A percentile compares a stretch with the other conserved stretches of the same genome.
Conservation (phyloP, 768 basidiomycete genomes). For the Xerocomellus dryophilus region DNA sequence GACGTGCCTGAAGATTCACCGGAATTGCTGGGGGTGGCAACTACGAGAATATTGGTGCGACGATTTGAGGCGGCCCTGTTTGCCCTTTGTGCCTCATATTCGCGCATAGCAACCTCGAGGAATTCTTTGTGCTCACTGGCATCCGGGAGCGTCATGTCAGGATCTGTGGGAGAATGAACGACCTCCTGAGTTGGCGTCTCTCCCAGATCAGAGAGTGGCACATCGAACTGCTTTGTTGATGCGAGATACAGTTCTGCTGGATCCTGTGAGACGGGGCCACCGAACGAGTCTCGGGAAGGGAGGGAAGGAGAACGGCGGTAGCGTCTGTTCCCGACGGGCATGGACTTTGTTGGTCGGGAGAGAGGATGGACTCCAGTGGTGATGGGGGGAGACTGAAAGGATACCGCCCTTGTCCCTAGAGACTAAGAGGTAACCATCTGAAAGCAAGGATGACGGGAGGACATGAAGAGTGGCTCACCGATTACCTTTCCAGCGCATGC, state of each 20-base stretch:
- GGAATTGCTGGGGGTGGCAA: conserved; percentile 49
- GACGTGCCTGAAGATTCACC: conserved; percentile 26
- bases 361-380: conserved; percentile 9
- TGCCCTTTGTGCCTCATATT: conserved; percentile 25
- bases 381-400: conserved; percentile 34
- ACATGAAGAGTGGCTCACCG: conserved; percentile 29
- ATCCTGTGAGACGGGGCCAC: conserved; percentile 47
- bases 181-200: conserved; percentile 30
- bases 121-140: conserved; percentile 35
- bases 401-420: conserved; percentile 31
- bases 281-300: conserved; percentile 64
- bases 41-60: conserved; percentile 41
- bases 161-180: conserved; percentile 35
- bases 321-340: conserved; percentile 22
- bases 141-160: conserved; percentile 49
- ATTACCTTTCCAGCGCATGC: conserved; percentile 30
- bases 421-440: conserved; percentile 27
- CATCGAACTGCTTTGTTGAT: conserved; percentile 46
- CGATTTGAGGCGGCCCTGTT: conserved; percentile 6
- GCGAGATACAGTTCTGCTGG: conserved; percentile 46
- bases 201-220: conserved; percentile 58
- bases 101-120: conserved; percentile 22
- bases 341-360: conserved; percentile 19
- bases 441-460: conserved; percentile 21
- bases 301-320: conserved; percentile 36